Base-by-base conservation (phyloP, 2,329 filamentous ascomycete species). In the Talaromyces albobiverticillius region DNA sequence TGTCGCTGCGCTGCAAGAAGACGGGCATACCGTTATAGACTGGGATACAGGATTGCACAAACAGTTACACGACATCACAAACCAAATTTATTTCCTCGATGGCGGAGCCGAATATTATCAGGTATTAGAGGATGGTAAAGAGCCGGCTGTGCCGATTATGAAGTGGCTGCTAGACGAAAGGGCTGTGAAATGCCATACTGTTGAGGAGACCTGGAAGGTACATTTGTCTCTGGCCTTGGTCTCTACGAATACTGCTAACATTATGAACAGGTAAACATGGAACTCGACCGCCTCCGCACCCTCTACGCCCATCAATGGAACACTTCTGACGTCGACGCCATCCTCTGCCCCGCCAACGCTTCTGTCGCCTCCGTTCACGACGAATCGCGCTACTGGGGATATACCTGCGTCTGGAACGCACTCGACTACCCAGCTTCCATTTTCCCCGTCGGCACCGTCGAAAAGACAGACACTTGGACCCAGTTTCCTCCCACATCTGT, bases 351-450 rank as follows among this genome's bases (percentile, higher is more conserved):
- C 0, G 80, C 76, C 0, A 80, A 79, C 0, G 80, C 83, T 2
- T 76, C 79, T 2, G 73, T 73, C 1, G 82, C 81, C n/a, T 80
- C 77, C 2, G 69, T 79, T 59, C 76, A 83, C 59, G 66, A 82
- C 59, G 69, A 74, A 56, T 61, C 86, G 64, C 74, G 68, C 29
- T 82, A 82, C 59, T 89, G 84, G 84, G 79, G 55, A 20, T 71
- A 71, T 49, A 71, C 67, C 0, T 60, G 62, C 3, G 62, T 68
- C 20, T 70, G 64, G 62, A 71, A 71, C 32, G 60, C 67, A 3
- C 63, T 70, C 1, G 68, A 71, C 34, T 60, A 64, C 11, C 66
- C 66, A 1, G 61, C 54, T 23, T 54, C 59, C 7, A 56, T 63
- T 1, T 64, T 70, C 16, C 67, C 67, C 0, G 82, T 80, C 1